Base-by-base conservation (phyloP, 768 basidiomycete genomes). In the Russula sp. region DNA sequence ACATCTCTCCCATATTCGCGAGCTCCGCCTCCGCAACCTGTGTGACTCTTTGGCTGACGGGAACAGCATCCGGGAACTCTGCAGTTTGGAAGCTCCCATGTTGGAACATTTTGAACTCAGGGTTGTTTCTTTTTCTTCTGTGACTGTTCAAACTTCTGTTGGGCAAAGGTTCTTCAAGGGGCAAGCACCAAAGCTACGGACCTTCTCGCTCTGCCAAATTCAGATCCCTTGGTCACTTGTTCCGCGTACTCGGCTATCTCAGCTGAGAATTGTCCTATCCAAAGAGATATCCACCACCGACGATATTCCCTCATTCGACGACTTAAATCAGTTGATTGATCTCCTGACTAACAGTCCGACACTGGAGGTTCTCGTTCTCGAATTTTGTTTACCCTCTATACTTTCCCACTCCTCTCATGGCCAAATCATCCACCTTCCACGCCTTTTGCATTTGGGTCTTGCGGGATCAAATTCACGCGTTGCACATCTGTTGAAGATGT, bases 101-200 rank as follows among this genome's bases (percentile, higher is more conserved):
- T 13, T 63, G 45, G 57, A 58, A 20, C 50, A 54, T 47, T 59
- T 63, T n/a, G 57, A 63, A 58, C 57, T 63, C 22, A n/a, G 9
- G 3, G 0, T 63, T 13, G 14, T 35, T 4, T 3, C 9, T 13
- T 10, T 2, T 11, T 48, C 4, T 18, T 52, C 51, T 22, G 22
- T 22, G 22, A 22, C 22, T 22, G 22, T 22, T 6, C 4, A 10
- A 4, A 3, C 44, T 3, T 20, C 13, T 8, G 14, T 2, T 39
- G 50, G n/a, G 18, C 9, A 11, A 1, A 31, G 22, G 0, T 42
- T 53, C 13, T 63, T 58, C 45, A 32, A 49, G n/a, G 57, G 52
- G 5, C 11, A 48, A 9, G 51, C 57, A 2, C 62, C 62, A 8
- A 63, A 48, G 31, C 14, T 63, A 34, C 50, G 57, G 44, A 34